phyloP scores from a whole-genome alignment of 2,329 filamentous ascomycete genomes.

The Trichoderma lentiforme region DNA sequence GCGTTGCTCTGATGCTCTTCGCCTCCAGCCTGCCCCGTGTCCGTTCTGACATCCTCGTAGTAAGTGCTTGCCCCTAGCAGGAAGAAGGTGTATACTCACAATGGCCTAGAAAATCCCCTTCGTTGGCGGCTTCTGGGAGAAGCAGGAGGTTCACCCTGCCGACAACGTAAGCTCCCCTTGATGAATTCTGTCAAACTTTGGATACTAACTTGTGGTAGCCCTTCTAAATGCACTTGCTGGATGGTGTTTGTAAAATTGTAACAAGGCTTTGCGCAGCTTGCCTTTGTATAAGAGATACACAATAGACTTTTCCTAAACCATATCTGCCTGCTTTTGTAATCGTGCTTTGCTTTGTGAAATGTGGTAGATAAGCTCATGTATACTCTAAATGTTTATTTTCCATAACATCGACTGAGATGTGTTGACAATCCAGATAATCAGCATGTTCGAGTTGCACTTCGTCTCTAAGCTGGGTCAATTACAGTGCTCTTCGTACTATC shows the following conservation, averaged over 20 bases:
- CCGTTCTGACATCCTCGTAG: constrained; percentile 56
- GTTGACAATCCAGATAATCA: background rate
- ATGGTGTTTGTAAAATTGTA: constrained; percentile 25
- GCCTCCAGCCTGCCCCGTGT: constrained; percentile 61
- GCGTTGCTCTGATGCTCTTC: constrained; percentile 57
- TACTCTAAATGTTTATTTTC: background rate
- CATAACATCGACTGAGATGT: background rate
- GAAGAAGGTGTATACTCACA: background rate
- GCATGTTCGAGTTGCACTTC: background rate
- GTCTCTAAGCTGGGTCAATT: background rate
- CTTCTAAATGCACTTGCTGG: constrained; percentile 35
- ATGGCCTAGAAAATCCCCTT: constrained; percentile 51
- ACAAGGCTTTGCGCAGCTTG: constrained; percentile 28
- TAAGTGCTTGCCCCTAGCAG: constrained; percentile 30
- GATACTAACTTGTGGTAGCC: constrained; percentile 33
- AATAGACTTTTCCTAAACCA: constrained; percentile 32
- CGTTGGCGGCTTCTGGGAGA: constrained; percentile 49
- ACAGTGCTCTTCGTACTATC: background rate
- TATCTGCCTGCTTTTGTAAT: background rate
- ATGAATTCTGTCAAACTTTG: background rate
- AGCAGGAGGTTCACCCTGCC: constrained; percentile 54
- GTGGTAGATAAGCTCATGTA: background rate
- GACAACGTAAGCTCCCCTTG: constrained; percentile 54
- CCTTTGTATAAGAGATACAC: constrained; percentile 39
- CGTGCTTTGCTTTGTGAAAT: background rate